These are phyloP conservation scores for Arthrinium phaeospermum DNA, from an alignment of 2,329 filamentous ascomycete genomes.

Conservation along the genomic window DNA sequence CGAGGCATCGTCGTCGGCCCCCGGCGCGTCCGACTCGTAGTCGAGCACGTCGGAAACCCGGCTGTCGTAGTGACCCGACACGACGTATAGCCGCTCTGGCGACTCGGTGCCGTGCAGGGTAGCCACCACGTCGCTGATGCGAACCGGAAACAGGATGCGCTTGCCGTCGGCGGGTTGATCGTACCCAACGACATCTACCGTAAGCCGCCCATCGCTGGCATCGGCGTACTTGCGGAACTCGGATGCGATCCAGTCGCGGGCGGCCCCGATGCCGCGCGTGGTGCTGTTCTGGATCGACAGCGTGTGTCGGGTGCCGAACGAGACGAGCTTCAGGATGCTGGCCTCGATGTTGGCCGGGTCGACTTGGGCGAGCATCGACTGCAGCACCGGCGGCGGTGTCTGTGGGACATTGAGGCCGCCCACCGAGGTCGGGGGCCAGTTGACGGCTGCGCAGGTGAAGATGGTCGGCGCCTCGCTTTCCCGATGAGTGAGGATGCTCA, in stretches of 20 bases:
- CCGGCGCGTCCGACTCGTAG: constrained; percentile 58
- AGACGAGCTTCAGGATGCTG: constrained; percentile 58
- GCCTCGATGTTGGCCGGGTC: constrained; percentile 51
- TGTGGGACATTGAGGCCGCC: constrained; percentile 36
- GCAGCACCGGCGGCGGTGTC: constrained; percentile 32
- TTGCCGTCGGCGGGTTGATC: constrained; percentile 50
- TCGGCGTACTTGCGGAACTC: constrained; percentile 56
- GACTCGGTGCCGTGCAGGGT: constrained; percentile 55
- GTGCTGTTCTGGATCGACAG: constrained; percentile 57
- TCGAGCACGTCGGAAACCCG: constrained; percentile 56
- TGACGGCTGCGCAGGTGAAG: constrained; percentile 35
- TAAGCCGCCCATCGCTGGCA: constrained; percentile 55
- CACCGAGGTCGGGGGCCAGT: constrained; percentile 37
- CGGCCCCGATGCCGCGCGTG: constrained; percentile 60
- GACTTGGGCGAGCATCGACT: constrained; percentile 39
- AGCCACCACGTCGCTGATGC: constrained; percentile 59
- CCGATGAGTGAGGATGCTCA: neutral
- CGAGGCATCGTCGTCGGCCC: constrained; percentile 63
- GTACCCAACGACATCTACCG: constrained; percentile 56
- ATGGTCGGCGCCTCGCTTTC: neutral
- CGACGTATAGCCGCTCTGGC: constrained; percentile 56
- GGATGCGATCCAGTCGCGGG: constrained; percentile 59
- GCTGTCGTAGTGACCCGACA: constrained; percentile 62
- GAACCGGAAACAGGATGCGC: constrained; percentile 55
- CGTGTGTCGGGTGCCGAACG: constrained; percentile 63